Conservation (phyloP, 1,139 yeast species). For the Suhomyces coccinellae region DNA sequence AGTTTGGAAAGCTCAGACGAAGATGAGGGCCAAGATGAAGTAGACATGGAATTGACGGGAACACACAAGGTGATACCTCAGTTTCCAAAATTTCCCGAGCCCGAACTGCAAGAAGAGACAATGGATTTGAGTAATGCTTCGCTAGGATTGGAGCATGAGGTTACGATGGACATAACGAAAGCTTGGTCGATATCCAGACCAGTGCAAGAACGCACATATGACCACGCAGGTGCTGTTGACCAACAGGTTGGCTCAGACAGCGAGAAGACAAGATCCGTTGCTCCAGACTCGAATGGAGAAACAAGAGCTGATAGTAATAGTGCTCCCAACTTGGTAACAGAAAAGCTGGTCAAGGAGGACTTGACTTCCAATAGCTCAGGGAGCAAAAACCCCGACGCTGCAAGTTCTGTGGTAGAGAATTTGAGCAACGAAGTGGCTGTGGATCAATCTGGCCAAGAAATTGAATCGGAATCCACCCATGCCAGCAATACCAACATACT, state of each 20-base stretch:
- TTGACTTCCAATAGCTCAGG: too few relatives aligned
- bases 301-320: too few relatives aligned
- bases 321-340: too few relatives aligned
- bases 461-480: too few relatives aligned
- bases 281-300: too few relatives aligned
- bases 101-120: slow-evolving; percentile 3
- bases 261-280: too few relatives aligned
- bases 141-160: slow-evolving; percentile 9
- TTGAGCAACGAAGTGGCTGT: too few relatives aligned
- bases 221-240: background rate
- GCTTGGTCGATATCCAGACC: slow-evolving; percentile 5
- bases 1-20: background rate
- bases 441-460: too few relatives aligned
- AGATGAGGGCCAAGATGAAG: slow-evolving; percentile 17
- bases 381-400: too few relatives aligned
- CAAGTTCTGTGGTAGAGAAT: too few relatives aligned
- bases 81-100: background rate
- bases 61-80: slow-evolving; percentile 7
- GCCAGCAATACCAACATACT: too few relatives aligned
- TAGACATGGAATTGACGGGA: slow-evolving; percentile 27
- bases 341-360: too few relatives aligned
- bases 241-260: background rate
- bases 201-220: background rate
- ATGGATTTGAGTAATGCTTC: slow-evolving; percentile 9
- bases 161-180: slow-evolving; percentile 18